Conservation (phyloP, 768 basidiomycete genomes). For the Lentinula detonsa region DNA sequence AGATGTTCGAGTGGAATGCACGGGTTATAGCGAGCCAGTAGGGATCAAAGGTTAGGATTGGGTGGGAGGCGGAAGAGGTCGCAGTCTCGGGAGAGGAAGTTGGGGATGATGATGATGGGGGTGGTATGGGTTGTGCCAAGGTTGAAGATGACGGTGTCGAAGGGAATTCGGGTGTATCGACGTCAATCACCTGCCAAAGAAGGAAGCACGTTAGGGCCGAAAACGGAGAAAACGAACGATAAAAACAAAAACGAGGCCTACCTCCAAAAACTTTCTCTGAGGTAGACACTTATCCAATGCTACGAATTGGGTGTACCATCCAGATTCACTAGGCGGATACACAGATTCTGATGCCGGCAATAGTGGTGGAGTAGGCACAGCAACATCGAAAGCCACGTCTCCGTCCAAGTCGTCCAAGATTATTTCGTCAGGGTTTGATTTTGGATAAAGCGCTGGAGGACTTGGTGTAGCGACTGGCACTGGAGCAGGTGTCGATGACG, state of each 20-base stretch:
- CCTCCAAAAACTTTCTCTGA: constrained; percentile 75
- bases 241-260: constrained; percentile 19
- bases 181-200: constrained; percentile 60
- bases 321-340: background rate
- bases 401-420: constrained; percentile 41
- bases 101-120: background rate
- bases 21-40: constrained; percentile 94
- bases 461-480: background rate
- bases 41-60: constrained; percentile 66
- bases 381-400: constrained; percentile 18
- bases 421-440: constrained; percentile 47
- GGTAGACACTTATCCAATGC: constrained; percentile 89
- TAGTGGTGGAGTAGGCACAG: constrained; percentile 23
- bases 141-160: background rate
- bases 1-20: constrained; percentile 78
- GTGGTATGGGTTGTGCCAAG: background rate
- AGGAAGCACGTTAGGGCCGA: background rate
- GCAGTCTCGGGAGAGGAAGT: constrained; percentile 8
- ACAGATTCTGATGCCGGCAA: constrained; percentile 12
- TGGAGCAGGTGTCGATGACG: background rate
- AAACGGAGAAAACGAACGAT: background rate
- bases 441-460: background rate
- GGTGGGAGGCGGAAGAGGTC: constrained; percentile 13
- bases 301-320: constrained; percentile 60
- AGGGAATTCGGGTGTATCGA: constrained; percentile 22